phyloP scores from a whole-genome alignment of 2,329 filamentous ascomycete genomes.

The Fusarium sororula region DNA sequence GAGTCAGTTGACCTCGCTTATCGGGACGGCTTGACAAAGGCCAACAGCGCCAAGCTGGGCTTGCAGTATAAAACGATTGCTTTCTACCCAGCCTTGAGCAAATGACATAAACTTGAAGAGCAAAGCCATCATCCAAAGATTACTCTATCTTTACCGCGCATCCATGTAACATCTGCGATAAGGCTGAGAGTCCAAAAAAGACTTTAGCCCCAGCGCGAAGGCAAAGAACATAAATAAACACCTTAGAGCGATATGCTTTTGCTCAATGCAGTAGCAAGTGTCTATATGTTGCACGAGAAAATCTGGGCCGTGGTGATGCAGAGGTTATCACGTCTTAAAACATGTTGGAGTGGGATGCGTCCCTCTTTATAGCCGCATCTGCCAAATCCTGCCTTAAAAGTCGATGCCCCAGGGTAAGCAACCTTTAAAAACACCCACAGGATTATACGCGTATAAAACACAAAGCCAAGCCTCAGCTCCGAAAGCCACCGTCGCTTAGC shows the following conservation, averaged over 20 bases:
- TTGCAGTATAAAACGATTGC: not conserved
- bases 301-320: rapidly evolving
- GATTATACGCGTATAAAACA: not conserved
- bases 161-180: too few species aligned
- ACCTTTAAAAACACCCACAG: not conserved
- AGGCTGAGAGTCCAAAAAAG: rapidly evolving
- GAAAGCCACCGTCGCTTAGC: not conserved
- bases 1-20: not conserved
- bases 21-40: not conserved
- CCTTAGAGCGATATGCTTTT: rapidly evolving
- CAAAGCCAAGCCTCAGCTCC: not conserved
- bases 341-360: rapidly evolving
- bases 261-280: rapidly evolving
- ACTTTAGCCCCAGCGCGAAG: too few species aligned
- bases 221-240: not conserved
- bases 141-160: rapidly evolving
- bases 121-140: rapidly evolving
- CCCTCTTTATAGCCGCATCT: not conserved
- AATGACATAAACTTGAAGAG: rapidly evolving
- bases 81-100: too few species aligned
- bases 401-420: not conserved
- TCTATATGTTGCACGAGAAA: not conserved
- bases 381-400: rapidly evolving
- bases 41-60: not conserved
- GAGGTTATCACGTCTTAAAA: not conserved